Conservation (phyloP, 306 rosid genomes). For the Lablab purpureus region DNA sequence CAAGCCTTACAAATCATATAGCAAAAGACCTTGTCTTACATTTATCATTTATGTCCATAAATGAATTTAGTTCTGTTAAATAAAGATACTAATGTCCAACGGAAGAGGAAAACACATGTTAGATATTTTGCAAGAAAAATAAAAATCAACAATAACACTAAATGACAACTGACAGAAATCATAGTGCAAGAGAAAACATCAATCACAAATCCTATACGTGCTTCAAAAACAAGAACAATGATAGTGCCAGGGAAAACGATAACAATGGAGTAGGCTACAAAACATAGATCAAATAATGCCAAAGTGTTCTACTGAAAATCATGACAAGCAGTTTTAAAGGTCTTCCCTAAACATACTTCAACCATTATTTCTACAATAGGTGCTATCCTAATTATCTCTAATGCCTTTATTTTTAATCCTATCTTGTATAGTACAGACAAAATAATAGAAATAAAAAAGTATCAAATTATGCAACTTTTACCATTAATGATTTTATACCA, state of each 20-base stretch:
- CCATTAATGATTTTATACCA: neutral
- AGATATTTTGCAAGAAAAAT: neutral
- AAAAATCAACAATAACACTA: slow-evolving; percentile 1
- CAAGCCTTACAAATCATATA: neutral
- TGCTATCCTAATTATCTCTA: neutral
- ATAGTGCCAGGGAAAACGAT: neutral
- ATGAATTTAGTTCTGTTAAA: neutral
- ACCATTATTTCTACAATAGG: neutral
- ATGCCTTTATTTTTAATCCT: neutral
- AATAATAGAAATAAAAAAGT: slow-evolving; percentile 17
- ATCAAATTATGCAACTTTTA: slow-evolving; percentile 15
- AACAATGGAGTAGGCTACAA: neutral
- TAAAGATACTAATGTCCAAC: neutral
- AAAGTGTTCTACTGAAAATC: neutral
- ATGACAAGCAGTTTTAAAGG: neutral
- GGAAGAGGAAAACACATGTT: slow-evolving; percentile 9
- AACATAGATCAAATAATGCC: neutral
- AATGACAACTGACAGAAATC: neutral
- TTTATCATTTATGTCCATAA: slow-evolving; percentile 3
- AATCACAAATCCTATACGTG: neutral
- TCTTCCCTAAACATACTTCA: neutral
- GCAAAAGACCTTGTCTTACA: neutral
- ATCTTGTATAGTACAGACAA: neutral
- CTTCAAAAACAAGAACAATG: too few species aligned
- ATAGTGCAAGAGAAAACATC: neutral